A percentile compares a stretch with the other conserved stretches of the same genome.
Conservation (phyloP, 495 filamentous ascomycete species). For the Massariosphaeria phaeospora region DNA sequence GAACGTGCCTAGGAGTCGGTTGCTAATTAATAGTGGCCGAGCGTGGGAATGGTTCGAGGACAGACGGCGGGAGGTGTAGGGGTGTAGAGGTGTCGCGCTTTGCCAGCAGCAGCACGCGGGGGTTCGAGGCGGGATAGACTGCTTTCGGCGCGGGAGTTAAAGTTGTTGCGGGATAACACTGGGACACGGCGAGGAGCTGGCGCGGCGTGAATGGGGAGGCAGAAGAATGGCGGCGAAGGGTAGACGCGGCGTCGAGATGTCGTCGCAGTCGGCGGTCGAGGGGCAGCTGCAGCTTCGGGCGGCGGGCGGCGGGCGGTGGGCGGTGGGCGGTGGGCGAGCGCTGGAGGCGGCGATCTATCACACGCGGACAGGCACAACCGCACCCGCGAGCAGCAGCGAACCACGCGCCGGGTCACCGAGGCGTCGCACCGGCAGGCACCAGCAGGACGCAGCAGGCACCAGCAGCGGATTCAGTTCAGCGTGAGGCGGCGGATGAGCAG, state of each 20-base stretch:
- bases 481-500: not conserved
- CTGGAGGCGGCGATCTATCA: conserved; percentile 6
- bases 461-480: not conserved
- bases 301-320: not conserved
- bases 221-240: not conserved
- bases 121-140: not conserved
- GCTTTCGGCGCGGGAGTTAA: conserved; percentile 8
- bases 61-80: not conserved
- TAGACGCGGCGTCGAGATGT: not conserved
- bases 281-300: conserved; percentile 4
- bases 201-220: not conserved
- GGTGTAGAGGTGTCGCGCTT: conserved; percentile 9
- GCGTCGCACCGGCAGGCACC: not conserved
- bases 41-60: conserved; percentile 21
- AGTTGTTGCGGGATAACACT: conserved; percentile 17
- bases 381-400: not conserved
- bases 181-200: not conserved
- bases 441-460: not conserved
- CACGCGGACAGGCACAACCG: not conserved
- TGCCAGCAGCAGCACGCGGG: conserved; percentile 7
- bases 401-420: conserved; percentile 2
- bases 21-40: conserved; percentile 23
- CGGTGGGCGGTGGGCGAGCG: not conserved
- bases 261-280: conserved; percentile 4
- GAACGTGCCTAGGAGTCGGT: conserved; percentile 11